Base-by-base conservation (phyloP, 441 rosid genomes). In the Sinapis alba region DNA sequence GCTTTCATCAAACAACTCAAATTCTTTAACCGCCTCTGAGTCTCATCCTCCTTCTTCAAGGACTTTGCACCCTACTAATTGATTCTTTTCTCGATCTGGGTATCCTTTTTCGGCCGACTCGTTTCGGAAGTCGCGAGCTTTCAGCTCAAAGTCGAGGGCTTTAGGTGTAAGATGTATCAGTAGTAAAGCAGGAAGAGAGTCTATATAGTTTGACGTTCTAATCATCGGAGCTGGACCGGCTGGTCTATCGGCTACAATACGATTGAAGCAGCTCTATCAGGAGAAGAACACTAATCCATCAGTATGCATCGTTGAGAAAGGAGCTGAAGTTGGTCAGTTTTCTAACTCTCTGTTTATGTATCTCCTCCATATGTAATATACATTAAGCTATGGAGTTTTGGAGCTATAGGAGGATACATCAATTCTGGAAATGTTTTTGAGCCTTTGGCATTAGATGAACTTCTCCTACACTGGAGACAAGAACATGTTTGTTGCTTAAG, bases 191-290 rank as follows among this genome's bases (percentile, higher is more conserved):
- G 84, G 71, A 9, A 72, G 94, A 73, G 98, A 94, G 23, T 85
- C 87, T 7, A 84, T 95, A 36, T 94, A 90, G 78, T 95, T 92
- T 69, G 98, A 95, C 82, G 97, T 92, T 70, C 88, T 92, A 64
- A 84, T 92, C 61, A 92, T 95, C 26, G 99, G 98, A 68, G 99
- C 97, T 76, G 99, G 99, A 65, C 99, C 98, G 11, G 99, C 99
- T 26, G 99, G 99, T 19, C 73, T 92, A 70, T 88, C 99, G 0
- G 94, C 99, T 18, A 97, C 92, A 9, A 89, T 92, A 79, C 84
- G 94, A 80, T 85, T 92, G 82, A 95, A 92, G 80, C 99, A 92
- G n/a, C 59, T 95, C 65, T 95, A 89, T 76, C 83, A 65, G 26
- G 92, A 90, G 79, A 88, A 87, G 81, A 88, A 90, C 66, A 75